These are phyloP conservation scores for Pterocarpus macrocarpus DNA, from an alignment of 306 rosid species.

Conservation along the genomic window DNA sequence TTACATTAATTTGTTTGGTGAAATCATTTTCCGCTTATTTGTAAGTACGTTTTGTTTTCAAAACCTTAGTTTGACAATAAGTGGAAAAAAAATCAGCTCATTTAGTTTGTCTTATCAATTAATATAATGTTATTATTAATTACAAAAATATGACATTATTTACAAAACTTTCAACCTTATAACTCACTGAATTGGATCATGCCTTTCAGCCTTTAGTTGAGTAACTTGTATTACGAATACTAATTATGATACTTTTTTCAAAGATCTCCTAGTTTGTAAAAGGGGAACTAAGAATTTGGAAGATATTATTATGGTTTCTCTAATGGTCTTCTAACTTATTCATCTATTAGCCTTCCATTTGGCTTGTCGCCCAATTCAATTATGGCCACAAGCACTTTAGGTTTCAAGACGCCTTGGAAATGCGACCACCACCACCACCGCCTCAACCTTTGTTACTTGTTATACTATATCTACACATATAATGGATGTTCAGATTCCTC, in stretches of 20 bases:
- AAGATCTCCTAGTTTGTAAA: slow-evolving; percentile 45
- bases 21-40: too few relatives aligned
- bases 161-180: too few relatives aligned
- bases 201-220: too few relatives aligned
- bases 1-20: too few relatives aligned
- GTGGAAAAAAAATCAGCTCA: too few relatives aligned
- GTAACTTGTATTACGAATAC: slow-evolving; percentile 7
- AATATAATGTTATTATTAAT: too few relatives aligned
- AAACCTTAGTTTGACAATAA: too few relatives aligned
- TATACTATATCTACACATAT: too few relatives aligned
- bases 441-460: not conserved
- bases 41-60: too few relatives aligned
- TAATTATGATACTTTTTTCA: slow-evolving; percentile 43
- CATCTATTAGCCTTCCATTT: slow-evolving; percentile 11
- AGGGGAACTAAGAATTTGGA: slow-evolving; percentile 35
- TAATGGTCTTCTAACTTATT: slow-evolving; percentile 41
- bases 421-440: slow-evolving; percentile 6
- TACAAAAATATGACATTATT: too few relatives aligned
- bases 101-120: too few relatives aligned
- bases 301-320: slow-evolving; percentile 42
- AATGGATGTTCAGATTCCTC: not conserved
- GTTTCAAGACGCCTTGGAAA: slow-evolving; percentile 22
- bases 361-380: slow-evolving; percentile 38
- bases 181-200: too few relatives aligned
- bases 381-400: slow-evolving; percentile 46